Conservation (phyloP, 192 early-diverging fungal species). For the Backusella parvicylindrica region DNA sequence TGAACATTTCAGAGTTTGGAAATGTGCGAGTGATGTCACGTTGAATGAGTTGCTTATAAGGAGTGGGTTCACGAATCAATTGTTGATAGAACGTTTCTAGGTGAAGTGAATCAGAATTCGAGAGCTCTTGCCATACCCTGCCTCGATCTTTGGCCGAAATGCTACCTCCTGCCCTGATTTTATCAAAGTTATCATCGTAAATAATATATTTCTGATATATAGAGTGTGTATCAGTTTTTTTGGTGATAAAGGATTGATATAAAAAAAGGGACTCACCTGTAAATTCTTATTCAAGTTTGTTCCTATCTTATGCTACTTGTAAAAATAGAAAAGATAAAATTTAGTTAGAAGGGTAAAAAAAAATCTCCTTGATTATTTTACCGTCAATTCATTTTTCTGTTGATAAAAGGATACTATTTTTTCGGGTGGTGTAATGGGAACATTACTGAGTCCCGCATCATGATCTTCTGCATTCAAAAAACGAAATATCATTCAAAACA, state of each 20-base stretch:
- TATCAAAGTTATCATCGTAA: slow-evolving; percentile 33
- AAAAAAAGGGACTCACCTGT: background rate
- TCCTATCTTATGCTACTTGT: background rate
- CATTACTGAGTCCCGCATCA: background rate
- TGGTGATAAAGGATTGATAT: background rate
- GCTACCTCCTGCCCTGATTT: slow-evolving; percentile 59
- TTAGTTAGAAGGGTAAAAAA: background rate
- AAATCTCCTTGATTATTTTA: slow-evolving; percentile 1
- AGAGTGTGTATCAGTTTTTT: background rate
- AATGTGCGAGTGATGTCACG: slow-evolving; percentile 94
- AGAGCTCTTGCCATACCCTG: slow-evolving; percentile 85
- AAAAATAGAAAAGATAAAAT: background rate
- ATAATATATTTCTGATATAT: background rate
- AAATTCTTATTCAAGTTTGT: background rate
- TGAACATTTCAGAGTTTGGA: slow-evolving; percentile 82
- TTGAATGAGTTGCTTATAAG: slow-evolving; percentile 87
- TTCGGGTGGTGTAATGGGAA: background rate
- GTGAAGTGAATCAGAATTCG: slow-evolving; percentile 72
- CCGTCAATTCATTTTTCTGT: background rate
- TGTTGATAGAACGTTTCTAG: slow-evolving; percentile 79
- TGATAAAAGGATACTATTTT: background rate
- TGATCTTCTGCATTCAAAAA: background rate
- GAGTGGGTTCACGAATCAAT: slow-evolving; percentile 66
- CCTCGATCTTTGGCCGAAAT: slow-evolving; percentile 80
- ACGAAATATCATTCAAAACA: background rate